phyloP scores from a whole-genome alignment of 208 protist species.

The Crithidia mellificae region DNA sequence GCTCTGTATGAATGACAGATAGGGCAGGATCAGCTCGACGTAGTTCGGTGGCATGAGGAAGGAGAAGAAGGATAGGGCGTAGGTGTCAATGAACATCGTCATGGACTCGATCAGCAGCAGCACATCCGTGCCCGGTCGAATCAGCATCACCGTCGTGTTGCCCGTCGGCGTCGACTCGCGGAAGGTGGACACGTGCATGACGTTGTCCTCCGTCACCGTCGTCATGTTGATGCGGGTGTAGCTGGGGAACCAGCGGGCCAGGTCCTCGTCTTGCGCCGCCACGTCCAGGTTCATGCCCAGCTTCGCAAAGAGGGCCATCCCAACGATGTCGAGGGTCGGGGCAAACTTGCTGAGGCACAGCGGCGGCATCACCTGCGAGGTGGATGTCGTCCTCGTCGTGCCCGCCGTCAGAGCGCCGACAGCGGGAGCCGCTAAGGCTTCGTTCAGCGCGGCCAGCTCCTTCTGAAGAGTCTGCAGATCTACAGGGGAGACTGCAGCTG shows the following conservation, averaged over 20 bases:
- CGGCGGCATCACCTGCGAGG: conserved; percentile 18
- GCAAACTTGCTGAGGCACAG: conserved; percentile 48
- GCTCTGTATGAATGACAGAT: conserved; percentile 39
- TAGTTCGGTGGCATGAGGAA: conserved; percentile 53
- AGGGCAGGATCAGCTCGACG: conserved; percentile 36
- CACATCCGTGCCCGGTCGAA: conserved; percentile 36
- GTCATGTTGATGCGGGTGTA: conserved; percentile 26
- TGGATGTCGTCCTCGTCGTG: conserved; percentile 16
- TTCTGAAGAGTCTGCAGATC: neutral
- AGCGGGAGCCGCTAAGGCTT: too few species aligned
- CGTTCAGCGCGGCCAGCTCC: too few species aligned
- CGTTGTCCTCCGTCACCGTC: conserved; percentile 5
- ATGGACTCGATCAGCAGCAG: conserved; percentile 49
- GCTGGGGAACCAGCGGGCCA: conserved; percentile 57
- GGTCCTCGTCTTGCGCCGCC: conserved; percentile 34
- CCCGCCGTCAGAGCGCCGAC: neutral
- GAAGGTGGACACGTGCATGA: conserved; percentile 47
- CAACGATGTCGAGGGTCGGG: conserved; percentile 43
- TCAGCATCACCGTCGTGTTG: conserved; percentile 48
- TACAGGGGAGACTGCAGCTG: too few species aligned
- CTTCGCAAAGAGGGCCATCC: conserved; percentile 68
- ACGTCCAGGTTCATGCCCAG: conserved; percentile 43
- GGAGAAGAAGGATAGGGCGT: conserved; percentile 51
- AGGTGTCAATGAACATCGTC: conserved; percentile 59
- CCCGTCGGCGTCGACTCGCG: conserved; percentile 6